Base-by-base conservation (phyloP, 768 basidiomycete genomes). In the Rhodotorula babjevae region DNA sequence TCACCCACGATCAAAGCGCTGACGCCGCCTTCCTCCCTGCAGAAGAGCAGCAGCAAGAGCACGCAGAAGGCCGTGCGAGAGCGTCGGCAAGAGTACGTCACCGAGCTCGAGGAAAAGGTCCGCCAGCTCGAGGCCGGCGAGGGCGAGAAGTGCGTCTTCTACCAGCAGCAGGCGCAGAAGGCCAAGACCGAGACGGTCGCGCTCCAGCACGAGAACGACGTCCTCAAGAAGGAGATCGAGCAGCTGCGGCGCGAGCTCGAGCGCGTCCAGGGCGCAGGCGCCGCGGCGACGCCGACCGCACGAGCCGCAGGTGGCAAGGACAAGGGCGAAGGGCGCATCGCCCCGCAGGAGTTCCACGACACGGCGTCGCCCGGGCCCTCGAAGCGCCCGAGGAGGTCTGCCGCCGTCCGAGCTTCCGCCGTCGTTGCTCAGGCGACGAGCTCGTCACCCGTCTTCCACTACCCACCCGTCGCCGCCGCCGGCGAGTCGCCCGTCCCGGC, bases 131-230 rank as follows among this genome's bases (percentile, higher is more conserved):
- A 76, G 36, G 64, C 68, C 21, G 75, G 71, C 47, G 72, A 76
- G 59, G 72, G 75, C 63, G 75, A 73, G 33, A 71, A 73, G 61
- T 63, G 63, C 56, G 69, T 71, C 60, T 76, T 73, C 61, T 76
- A 68, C 61, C 75, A 76, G 61, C 66, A 68, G 36, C 72, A 73
- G 69, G 75, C 75, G 14, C 66, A 65, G 36, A 58, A 67, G 62
- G 69, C 72, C 58, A 73, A 71, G 52, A 23, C 57, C 40, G 75
- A 76, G 44, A 36, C 72, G 50, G 58, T 60, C 3, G 44, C 56
- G 23, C 61, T 73, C 9, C 49, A 50, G 29, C 60, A 61, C 21
- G 75, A 76, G 67, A 76, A 73, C 69, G 72, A 65, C 44, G 40
- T n/a, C n/a, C 61, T 76, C 16, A 61, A 55, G 40, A 47, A 46